These are phyloP conservation scores for Aureobasidium melanogenum DNA, from an alignment of 2,329 filamentous ascomycete species.

Conservation along the genomic window DNA sequence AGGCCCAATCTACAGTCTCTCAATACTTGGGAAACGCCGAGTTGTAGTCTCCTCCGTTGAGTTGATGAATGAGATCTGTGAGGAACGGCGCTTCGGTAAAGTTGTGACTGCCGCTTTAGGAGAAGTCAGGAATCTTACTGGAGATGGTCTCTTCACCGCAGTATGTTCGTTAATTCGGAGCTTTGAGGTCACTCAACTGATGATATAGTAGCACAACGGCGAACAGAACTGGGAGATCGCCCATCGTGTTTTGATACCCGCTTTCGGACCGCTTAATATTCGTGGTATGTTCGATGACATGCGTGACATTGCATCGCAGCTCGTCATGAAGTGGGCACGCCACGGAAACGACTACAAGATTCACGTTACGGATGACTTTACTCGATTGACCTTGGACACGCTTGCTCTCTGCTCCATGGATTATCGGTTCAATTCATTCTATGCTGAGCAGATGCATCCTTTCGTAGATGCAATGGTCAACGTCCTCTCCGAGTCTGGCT, in stretches of 20 bases:
- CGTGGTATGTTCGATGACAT: conserved; percentile 35
- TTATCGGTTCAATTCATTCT: conserved; percentile 67
- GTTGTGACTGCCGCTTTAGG: conserved; percentile 41
- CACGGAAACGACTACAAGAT: conserved; percentile 48
- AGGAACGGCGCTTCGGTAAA: conserved; percentile 48
- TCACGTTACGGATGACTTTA: conserved; percentile 57
- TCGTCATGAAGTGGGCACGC: conserved; percentile 22
- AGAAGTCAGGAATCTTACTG: conserved; percentile 50
- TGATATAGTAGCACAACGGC: conserved; percentile 18
- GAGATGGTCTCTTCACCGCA: conserved; percentile 34
- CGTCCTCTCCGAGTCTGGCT: conserved; percentile 51
- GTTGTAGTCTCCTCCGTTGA: conserved; percentile 19
- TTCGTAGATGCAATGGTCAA: conserved; percentile 60
- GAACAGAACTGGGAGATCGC: conserved; percentile 31
- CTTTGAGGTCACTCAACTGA: conserved; percentile 16
- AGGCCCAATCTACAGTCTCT: conserved; percentile 17
- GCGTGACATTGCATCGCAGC: conserved; percentile 26
- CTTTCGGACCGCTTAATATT: conserved; percentile 39
- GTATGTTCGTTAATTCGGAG: conserved; percentile 17
- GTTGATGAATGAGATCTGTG: conserved; percentile 31
- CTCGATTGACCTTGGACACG: conserved; percentile 63
- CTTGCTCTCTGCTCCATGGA: conserved; percentile 64
- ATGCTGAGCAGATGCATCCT: conserved; percentile 58
- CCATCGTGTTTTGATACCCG: conserved; percentile 38
- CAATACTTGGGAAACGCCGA: conserved; percentile 14